Percentiles rank a stretch among this genome's conserved stretches.
Evolutionary conservation across 2,329 filamentous ascomycete genomes (phyloP).

Genomic region (Colletotrichum caudatum): DNA sequence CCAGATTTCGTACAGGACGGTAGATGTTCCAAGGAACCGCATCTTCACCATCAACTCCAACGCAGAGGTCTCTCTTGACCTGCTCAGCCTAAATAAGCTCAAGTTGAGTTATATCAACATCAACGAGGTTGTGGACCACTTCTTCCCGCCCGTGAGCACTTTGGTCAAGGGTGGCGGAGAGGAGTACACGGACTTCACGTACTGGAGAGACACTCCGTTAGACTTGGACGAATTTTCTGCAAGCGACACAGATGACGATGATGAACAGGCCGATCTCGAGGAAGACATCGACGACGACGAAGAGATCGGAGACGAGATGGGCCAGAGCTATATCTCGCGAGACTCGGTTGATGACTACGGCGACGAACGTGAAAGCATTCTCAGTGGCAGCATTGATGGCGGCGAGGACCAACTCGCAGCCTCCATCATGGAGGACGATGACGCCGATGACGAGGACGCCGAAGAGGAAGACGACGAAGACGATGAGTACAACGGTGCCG

Average conservation of each 20-base stretch:
- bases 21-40: slow-evolving; percentile 92
- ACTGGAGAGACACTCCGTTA: slow-evolving; percentile 88
- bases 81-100: slow-evolving; percentile 91
- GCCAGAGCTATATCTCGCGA: slow-evolving; percentile 67
- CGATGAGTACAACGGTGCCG: slow-evolving; percentile 56
- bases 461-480: slow-evolving; percentile 50
- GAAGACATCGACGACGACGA: slow-evolving; percentile 66
- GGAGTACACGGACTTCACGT: slow-evolving; percentile 96
- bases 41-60: slow-evolving; percentile 99
- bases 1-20: slow-evolving; percentile 93
- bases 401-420: slow-evolving; percentile 57
- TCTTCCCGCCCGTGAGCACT: slow-evolving; percentile 91
- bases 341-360: slow-evolving; percentile 63
- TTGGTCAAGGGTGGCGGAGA: slow-evolving; percentile 91
- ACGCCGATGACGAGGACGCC: slow-evolving; percentile 50
- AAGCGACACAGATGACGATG: slow-evolving; percentile 75
- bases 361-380: slow-evolving; percentile 56
- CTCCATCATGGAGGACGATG: slow-evolving; percentile 55
- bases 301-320: slow-evolving; percentile 58
- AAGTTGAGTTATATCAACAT: slow-evolving; percentile 98
- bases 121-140: slow-evolving; percentile 97
- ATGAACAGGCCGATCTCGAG: slow-evolving; percentile 59
- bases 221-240: slow-evolving; percentile 91
- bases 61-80: slow-evolving; percentile 91
- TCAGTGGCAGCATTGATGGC: slow-evolving; percentile 59